A percentile compares a stretch with the other conserved stretches of the same genome.
Evolutionary conservation across 2,329 filamentous ascomycete species (phyloP).

Genomic region (Cladosporium sp.): DNA sequence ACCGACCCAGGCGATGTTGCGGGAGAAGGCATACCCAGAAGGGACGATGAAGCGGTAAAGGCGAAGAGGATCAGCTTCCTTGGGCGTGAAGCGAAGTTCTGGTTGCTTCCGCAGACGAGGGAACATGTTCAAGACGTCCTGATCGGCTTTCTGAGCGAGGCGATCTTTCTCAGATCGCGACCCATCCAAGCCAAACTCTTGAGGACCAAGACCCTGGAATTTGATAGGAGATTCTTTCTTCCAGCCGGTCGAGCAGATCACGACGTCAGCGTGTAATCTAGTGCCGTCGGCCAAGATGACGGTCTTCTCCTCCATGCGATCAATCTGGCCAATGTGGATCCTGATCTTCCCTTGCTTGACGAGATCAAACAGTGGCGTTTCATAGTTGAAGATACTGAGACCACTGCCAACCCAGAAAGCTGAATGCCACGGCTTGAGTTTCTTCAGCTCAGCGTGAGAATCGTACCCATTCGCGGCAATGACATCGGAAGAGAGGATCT

Average conservation of each 20-base stretch:
- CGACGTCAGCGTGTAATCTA: conserved; percentile 42
- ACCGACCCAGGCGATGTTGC: conserved; percentile 39
- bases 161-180: conserved; percentile 28
- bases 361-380: conserved; percentile 51
- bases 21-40: conserved; percentile 27
- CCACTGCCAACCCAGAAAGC: conserved; percentile 52
- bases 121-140: conserved; percentile 49
- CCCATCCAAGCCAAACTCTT: neutral
- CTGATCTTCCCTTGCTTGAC: conserved; percentile 51
- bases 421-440: conserved; percentile 38
- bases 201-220: conserved; percentile 34
- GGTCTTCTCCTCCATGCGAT: conserved; percentile 39
- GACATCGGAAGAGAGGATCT: conserved; percentile 51
- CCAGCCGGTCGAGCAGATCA: conserved; percentile 58
- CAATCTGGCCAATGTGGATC: conserved; percentile 53
- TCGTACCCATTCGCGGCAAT: conserved; percentile 44
- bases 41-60: conserved; percentile 44
- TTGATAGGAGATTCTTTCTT: conserved; percentile 44
- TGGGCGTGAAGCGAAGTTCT: conserved; percentile 14
- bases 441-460: conserved; percentile 36
- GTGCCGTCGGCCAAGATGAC: conserved; percentile 48
- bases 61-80: conserved; percentile 26
- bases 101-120: conserved; percentile 52
- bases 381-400: conserved; percentile 59
- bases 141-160: conserved; percentile 41